A percentile compares a stretch with the other conserved stretches of the same genome.
These are phyloP conservation scores for Cronartium quercuum DNA, from an alignment of 1,284 basidiomycete species.

Conservation along the genomic window DNA sequence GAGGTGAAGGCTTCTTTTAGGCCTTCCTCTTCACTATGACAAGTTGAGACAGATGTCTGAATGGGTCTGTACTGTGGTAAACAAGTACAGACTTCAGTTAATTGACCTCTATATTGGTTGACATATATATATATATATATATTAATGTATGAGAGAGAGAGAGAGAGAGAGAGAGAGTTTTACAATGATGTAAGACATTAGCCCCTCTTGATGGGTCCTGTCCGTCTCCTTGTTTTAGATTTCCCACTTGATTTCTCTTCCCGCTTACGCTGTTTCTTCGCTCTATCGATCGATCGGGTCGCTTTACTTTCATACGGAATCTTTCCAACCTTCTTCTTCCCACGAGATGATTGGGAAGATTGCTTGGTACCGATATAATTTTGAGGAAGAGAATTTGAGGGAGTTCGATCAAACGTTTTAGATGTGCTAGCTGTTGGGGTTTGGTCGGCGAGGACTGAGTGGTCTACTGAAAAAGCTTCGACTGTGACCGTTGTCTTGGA, in stretches of 20 bases:
- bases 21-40: too few relatives aligned
- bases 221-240: background rate
- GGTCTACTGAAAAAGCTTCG: constrained; percentile 24
- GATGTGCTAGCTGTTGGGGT: background rate
- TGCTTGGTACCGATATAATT: background rate
- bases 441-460: background rate
- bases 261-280: constrained; percentile 20
- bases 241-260: background rate
- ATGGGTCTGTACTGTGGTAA: too few relatives aligned
- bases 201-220: background rate
- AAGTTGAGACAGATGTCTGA: too few relatives aligned
- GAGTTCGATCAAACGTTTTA: background rate
- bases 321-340: constrained; percentile 16
- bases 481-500: constrained; percentile 25
- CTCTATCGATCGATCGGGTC: constrained; percentile 15
- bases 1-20: too few relatives aligned
- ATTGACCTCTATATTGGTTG: too few relatives aligned
- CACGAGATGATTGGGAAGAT: background rate
- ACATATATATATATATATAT: too few relatives aligned
- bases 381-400: background rate
- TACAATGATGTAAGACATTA: background rate
- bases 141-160: too few relatives aligned
- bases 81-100: too few relatives aligned
- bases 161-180: background rate
- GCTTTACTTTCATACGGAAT: constrained; percentile 36